A percentile compares a stretch with the other conserved stretches of the same genome.
Evolutionary conservation across 2,329 filamentous ascomycete genomes (phyloP).

Genomic region (Triangularia setosa): DNA sequence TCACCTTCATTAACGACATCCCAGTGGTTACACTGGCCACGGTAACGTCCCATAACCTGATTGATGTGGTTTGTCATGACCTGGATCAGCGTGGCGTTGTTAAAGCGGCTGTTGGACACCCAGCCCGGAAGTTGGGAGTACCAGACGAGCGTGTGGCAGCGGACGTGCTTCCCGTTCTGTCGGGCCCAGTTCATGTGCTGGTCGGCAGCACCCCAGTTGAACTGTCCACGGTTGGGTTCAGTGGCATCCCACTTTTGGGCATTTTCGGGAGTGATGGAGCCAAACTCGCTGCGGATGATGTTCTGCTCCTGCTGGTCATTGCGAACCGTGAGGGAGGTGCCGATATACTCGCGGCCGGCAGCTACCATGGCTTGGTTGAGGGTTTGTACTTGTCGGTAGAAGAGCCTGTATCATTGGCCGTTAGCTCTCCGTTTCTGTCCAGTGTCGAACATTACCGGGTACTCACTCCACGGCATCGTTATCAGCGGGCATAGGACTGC

Average conservation of each 20-base stretch:
- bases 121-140: constrained; percentile 48
- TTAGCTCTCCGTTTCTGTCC: background rate
- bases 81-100: constrained; percentile 46
- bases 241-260: constrained; percentile 53
- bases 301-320: constrained; percentile 48
- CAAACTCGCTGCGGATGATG: constrained; percentile 47
- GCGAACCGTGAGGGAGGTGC: constrained; percentile 53
- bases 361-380: constrained; percentile 27
- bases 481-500: background rate
- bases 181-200: constrained; percentile 34
- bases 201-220: constrained; percentile 51
- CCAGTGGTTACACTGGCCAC: constrained; percentile 48
- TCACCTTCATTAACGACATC: constrained; percentile 49
- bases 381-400: background rate
- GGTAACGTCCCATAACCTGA: constrained; percentile 44
- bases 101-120: constrained; percentile 40
- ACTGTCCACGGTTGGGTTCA: constrained; percentile 48
- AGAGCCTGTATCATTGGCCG: background rate
- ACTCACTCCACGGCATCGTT: background rate
- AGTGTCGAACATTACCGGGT: background rate
- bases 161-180: constrained; percentile 39
- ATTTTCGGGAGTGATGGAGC: constrained; percentile 55
- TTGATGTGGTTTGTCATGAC: constrained; percentile 52
- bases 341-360: constrained; percentile 44
- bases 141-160: constrained; percentile 51